These are phyloP conservation scores for Eucalyptus shirleyi DNA, from an alignment of 345 rosid genomes.

Conservation along the genomic window DNA sequence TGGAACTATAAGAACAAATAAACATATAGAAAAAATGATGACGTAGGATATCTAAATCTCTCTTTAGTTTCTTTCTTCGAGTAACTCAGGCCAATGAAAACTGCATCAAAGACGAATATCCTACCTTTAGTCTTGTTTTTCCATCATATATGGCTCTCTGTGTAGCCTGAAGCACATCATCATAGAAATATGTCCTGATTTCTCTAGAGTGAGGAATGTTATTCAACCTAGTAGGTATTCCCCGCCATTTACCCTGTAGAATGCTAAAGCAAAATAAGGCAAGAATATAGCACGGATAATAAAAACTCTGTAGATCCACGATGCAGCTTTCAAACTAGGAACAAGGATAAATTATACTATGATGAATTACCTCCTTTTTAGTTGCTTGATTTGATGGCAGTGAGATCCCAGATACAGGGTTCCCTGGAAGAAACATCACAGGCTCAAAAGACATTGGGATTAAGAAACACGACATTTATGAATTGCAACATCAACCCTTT, in stretches of 20 bases:
- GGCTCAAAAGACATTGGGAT: neutral
- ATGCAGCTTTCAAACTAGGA: neutral
- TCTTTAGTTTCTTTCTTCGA: neutral
- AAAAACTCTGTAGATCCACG: neutral
- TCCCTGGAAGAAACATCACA: neutral
- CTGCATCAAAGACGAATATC: neutral
- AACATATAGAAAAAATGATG: neutral
- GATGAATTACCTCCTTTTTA: conserved; percentile 21
- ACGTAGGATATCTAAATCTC: neutral
- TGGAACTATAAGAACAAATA: neutral
- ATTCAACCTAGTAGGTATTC: conserved; percentile 88
- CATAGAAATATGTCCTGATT: conserved; percentile 77
- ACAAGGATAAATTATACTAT: neutral
- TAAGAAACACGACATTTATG: neutral
- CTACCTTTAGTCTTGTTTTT: conserved; percentile 61
- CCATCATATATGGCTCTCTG: conserved; percentile 65
- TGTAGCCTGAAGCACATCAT: conserved; percentile 77
- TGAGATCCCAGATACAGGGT: neutral
- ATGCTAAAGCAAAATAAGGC: conserved; percentile 19
- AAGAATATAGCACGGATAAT: neutral
- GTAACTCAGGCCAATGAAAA: neutral
- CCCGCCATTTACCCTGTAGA: conserved; percentile 80
- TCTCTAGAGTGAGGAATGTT: conserved; percentile 95
- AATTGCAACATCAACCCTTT: neutral
- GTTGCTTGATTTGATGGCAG: conserved; percentile 10